phyloP scores from a whole-genome alignment of 768 basidiomycete species.

The Hebeloma cylindrosporum region DNA sequence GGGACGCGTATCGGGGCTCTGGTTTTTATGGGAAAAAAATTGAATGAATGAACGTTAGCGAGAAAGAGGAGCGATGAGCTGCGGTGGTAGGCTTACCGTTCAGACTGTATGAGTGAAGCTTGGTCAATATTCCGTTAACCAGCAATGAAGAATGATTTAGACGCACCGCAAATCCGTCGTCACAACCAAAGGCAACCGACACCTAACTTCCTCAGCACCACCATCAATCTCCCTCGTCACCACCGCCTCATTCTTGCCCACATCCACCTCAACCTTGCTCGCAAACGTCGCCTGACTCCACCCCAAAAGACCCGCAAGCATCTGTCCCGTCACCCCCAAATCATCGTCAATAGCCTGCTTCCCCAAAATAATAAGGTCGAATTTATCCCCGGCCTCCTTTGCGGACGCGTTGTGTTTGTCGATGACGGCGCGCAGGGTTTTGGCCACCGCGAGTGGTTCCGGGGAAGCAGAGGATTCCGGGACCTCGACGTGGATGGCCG shows the following conservation, averaged over 20 bases:
- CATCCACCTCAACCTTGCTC: slow-evolving; percentile 77
- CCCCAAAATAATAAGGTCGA: slow-evolving; percentile 92
- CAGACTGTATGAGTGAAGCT: slow-evolving; percentile 42
- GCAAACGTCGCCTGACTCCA: slow-evolving; percentile 97
- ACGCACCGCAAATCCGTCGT: slow-evolving; percentile 91
- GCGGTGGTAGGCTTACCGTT: too few species aligned
- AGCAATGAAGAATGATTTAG: background rate
- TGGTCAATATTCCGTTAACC: background rate
- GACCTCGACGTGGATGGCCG: slow-evolving; percentile 86
- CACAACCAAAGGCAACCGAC: slow-evolving; percentile 78
- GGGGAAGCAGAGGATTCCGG: slow-evolving; percentile 71
- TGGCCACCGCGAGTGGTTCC: slow-evolving; percentile 91
- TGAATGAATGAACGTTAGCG: background rate
- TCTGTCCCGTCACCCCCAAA: slow-evolving; percentile 92
- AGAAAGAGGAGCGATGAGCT: background rate
- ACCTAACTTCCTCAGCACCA: slow-evolving; percentile 80
- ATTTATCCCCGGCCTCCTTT: slow-evolving; percentile 37
- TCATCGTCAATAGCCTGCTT: slow-evolving; percentile 99
- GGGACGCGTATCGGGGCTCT: slow-evolving; percentile 97
- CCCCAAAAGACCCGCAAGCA: slow-evolving; percentile 89
- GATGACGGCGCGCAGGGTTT: slow-evolving; percentile 77
- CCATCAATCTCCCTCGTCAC: slow-evolving; percentile 95
- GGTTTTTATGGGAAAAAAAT: slow-evolving; percentile 9
- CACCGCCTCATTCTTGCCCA: slow-evolving; percentile 56
- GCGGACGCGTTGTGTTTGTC: slow-evolving; percentile 48